These are phyloP conservation scores for Penicillium griseofulvum DNA, from an alignment of 2,329 filamentous ascomycete genomes.

Conservation along the genomic window DNA sequence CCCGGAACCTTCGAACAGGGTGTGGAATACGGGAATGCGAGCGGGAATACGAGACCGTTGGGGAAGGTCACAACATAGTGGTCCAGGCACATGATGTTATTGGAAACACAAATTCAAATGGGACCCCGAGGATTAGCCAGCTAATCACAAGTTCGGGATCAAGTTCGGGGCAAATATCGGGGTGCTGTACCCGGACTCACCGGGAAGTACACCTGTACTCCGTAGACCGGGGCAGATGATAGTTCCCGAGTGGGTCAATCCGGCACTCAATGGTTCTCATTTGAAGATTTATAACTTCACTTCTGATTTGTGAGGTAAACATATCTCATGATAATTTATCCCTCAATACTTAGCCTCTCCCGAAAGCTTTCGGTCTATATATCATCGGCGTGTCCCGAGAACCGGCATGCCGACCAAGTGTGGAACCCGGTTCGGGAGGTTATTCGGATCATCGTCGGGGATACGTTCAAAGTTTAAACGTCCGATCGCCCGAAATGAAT, in stretches of 20 bases:
- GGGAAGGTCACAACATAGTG: background rate
- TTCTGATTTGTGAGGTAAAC: too few species aligned
- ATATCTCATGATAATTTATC: accelerated
- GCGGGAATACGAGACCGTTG: background rate
- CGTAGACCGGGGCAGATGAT: background rate
- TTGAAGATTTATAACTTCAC: background rate
- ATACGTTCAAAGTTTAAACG: slow-evolving; percentile 6
- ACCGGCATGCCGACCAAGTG: slow-evolving; percentile 16
- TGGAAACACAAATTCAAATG: background rate
- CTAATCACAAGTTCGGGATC: slow-evolving; percentile 1
- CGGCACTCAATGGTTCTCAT: background rate
- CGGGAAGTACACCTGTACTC: background rate
- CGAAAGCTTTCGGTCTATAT: background rate
- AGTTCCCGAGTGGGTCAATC: background rate
- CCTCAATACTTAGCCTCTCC: too few species aligned
- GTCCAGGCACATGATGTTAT: background rate
- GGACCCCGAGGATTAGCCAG: background rate
- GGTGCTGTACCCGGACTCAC: background rate
- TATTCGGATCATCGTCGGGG: slow-evolving; percentile 21
- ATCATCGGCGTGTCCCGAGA: background rate
- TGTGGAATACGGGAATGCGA: background rate
- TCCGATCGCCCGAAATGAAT: slow-evolving; percentile 11
- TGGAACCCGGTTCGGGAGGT: slow-evolving; percentile 15
- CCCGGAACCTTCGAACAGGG: background rate
- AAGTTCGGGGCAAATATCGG: background rate